Evolutionary conservation across 2,329 filamentous ascomycete species (phyloP).

Genomic region (Juglanconis sp.): DNA sequence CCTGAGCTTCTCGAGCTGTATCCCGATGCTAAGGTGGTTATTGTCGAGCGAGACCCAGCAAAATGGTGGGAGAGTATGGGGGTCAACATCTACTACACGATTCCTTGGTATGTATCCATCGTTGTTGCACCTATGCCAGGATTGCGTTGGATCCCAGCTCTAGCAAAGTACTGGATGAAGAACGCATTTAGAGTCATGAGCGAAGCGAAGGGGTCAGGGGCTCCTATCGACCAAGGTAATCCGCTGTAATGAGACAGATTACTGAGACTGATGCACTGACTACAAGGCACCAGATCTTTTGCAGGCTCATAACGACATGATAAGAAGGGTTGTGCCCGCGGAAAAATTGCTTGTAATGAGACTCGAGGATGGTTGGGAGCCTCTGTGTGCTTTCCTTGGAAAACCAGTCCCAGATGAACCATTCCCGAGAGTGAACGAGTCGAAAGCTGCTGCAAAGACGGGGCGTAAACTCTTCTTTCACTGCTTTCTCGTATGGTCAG

Average conservation of each 20-base stretch:
- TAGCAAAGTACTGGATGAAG: no score
- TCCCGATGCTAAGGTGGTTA: constrained; percentile 41
- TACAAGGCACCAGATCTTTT: background rate
- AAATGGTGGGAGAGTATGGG: constrained; percentile 28
- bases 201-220: background rate
- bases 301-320: constrained; percentile 4
- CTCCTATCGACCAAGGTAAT: background rate
- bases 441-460: background rate
- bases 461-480: background rate
- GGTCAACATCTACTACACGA: background rate
- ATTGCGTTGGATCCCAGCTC: background rate
- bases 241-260: no score
- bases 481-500: background rate
- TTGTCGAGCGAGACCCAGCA: constrained; percentile 28
- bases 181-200: background rate
- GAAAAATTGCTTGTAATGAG: constrained; percentile 6
- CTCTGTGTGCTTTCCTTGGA: constrained; percentile 1
- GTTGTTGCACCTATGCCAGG: constrained; percentile 9
- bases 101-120: background rate
- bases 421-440: background rate
- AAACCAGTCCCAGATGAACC: background rate
- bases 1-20: constrained; percentile 40
- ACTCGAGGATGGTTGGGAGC: constrained; percentile 3
- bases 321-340: background rate
- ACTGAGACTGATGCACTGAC: no score